phyloP scores from a whole-genome alignment of 306 rosid genomes.

The Prunus dulcis region DNA sequence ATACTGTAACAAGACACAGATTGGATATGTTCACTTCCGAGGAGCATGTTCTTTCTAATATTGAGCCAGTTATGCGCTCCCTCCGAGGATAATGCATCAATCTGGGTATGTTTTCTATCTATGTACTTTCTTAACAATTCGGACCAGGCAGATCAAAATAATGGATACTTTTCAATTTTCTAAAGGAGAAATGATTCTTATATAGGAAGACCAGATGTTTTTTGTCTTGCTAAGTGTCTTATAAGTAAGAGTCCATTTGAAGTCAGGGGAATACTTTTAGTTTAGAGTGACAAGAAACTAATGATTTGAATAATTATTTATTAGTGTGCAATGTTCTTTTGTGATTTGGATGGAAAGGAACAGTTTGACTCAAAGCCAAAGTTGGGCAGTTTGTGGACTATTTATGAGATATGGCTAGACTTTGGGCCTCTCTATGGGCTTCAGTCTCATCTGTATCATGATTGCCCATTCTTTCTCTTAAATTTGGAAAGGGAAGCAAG shows the following conservation, averaged over 20 bases:
- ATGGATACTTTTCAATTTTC: too few species aligned
- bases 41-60: slow-evolving; percentile 54
- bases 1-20: slow-evolving; percentile 50
- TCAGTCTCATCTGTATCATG: background rate
- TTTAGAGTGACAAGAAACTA: too few species aligned
- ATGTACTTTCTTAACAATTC: background rate
- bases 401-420: background rate
- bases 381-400: background rate
- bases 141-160: background rate
- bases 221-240: background rate
- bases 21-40: slow-evolving; percentile 69
- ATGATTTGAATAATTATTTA: background rate
- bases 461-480: background rate
- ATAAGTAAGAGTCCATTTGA: background rate
- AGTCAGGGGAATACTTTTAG: background rate
- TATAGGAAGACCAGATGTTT: background rate
- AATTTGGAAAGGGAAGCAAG: background rate
- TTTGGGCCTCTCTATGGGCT: background rate
- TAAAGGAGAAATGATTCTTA: background rate
- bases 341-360: background rate
- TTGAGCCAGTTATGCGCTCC: slow-evolving; percentile 62
- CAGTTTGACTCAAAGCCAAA: background rate
- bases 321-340: background rate
- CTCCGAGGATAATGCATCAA: slow-evolving; percentile 76
- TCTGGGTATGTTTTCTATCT: slow-evolving; percentile 58